Evolutionary conservation across 768 basidiomycete species (phyloP).

Genomic region (Austroboletus eburneus): DNA sequence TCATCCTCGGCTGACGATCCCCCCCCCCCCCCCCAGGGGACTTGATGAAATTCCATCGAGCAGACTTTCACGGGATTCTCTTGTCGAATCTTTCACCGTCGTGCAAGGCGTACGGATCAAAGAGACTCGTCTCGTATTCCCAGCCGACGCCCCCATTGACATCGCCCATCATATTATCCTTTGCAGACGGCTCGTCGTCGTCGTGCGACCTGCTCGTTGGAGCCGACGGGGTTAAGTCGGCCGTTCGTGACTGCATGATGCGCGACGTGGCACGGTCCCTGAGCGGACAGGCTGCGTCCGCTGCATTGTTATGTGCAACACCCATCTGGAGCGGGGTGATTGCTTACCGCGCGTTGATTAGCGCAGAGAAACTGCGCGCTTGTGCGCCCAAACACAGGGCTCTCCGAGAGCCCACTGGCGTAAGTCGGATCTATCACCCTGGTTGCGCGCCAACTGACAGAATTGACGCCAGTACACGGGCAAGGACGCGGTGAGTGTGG

Average conservation of each 20-base stretch:
- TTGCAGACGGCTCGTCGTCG: slow-evolving; percentile 57
- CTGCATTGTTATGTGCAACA: slow-evolving; percentile 41
- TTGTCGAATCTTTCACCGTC: slow-evolving; percentile 45
- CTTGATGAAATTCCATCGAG: slow-evolving; percentile 54
- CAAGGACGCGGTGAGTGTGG: slow-evolving; percentile 39
- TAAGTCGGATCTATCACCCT: slow-evolving; percentile 21
- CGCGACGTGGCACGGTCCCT: slow-evolving; percentile 28
- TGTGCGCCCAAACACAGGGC: slow-evolving; percentile 45
- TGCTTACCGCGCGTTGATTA: slow-evolving; percentile 59
- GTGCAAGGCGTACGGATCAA: slow-evolving; percentile 47
- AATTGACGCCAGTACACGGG: slow-evolving; percentile 50
- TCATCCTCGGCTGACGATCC: slow-evolving; percentile 2
- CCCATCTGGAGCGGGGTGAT: slow-evolving; percentile 57
- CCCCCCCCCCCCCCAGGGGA: slow-evolving; percentile 33
- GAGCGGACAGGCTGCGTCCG: slow-evolving; percentile 38
- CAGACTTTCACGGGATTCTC: slow-evolving; percentile 61
- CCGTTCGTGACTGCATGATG: slow-evolving; percentile 37
- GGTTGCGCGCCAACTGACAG: neutral
- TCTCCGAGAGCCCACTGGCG: slow-evolving; percentile 46
- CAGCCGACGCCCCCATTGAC: slow-evolving; percentile 37
- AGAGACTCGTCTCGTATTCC: slow-evolving; percentile 54
- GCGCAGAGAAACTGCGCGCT: slow-evolving; percentile 42
- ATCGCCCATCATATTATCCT: slow-evolving; percentile 43
- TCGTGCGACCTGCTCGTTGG: slow-evolving; percentile 65
- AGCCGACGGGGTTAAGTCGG: slow-evolving; percentile 65